phyloP scores from a whole-genome alignment of 2,329 filamentous ascomycete genomes.

The Exserohilum turcica region DNA sequence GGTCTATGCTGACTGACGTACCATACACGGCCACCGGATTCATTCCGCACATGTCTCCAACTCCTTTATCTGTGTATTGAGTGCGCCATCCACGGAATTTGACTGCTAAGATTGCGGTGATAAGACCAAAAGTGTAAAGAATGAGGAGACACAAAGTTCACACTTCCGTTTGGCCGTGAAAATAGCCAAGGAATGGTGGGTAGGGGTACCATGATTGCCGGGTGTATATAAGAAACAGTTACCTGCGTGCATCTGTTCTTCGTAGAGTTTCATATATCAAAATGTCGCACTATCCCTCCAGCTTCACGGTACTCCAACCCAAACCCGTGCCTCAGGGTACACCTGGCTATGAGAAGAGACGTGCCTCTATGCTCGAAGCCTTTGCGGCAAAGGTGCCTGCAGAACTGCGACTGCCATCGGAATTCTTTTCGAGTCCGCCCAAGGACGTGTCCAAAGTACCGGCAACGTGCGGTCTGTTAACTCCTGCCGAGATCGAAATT shows the following conservation, averaged over 20 bases:
- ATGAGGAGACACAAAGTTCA: too few relatives aligned
- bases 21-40: not conserved
- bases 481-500: constrained; percentile 54
- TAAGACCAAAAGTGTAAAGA: too few relatives aligned
- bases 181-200: not conserved
- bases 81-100: not conserved
- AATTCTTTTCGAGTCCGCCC: constrained; percentile 20
- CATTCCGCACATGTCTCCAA: constrained; percentile 10
- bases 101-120: not conserved
- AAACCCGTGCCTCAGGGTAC: constrained; percentile 24
- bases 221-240: not conserved
- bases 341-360: constrained; percentile 23
- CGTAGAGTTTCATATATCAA: not conserved
- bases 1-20: not conserved
- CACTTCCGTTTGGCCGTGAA: not conserved
- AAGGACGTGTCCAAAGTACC: constrained; percentile 26
- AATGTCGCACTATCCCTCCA: constrained; percentile 5
- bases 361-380: constrained; percentile 17
- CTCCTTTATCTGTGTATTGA: constrained; percentile 6
- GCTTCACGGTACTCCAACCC: constrained; percentile 17
- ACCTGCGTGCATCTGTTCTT: not conserved
- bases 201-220: not conserved
- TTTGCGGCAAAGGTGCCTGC: constrained; percentile 22
- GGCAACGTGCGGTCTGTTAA: constrained; percentile 51
- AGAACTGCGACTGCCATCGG: constrained; percentile 15